These are phyloP conservation scores for Pluteus cervinus DNA, from an alignment of 768 basidiomycete genomes.

Conservation along the genomic window DNA sequence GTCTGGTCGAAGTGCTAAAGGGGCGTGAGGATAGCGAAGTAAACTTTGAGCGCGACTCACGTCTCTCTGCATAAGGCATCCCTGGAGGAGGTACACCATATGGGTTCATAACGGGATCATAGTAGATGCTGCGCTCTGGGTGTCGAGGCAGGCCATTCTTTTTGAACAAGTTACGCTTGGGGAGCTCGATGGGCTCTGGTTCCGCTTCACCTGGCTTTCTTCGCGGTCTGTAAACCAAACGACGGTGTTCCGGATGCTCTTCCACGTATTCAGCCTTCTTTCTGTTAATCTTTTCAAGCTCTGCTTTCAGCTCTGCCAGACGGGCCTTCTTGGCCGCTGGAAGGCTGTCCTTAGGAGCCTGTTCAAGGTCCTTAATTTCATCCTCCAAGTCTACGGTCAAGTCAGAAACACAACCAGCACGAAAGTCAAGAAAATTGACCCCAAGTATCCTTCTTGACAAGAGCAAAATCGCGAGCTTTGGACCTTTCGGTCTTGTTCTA, in stretches of 20 bases:
- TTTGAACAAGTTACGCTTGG: constrained; percentile 69
- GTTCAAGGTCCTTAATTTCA: constrained; percentile 67
- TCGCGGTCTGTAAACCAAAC: constrained; percentile 67
- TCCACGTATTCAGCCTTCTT: constrained; percentile 90
- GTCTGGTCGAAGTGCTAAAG: constrained; percentile 50
- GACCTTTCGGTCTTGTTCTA: constrained; percentile 88
- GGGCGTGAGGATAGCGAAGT: constrained; percentile 2
- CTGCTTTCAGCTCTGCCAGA: constrained; percentile 64
- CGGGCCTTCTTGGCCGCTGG: constrained; percentile 56
- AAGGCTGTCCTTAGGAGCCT: constrained; percentile 24
- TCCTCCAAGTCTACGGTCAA: constrained; percentile 63
- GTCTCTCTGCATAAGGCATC: constrained; percentile 89
- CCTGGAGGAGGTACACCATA: constrained; percentile 93
- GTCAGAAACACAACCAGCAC: constrained; percentile 2
- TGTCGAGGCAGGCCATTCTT: constrained; percentile 82
- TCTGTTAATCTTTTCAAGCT: constrained; percentile 73
- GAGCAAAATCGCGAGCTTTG: constrained; percentile 81
- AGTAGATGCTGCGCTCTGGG: constrained; percentile 91
- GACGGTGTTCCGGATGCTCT: constrained; percentile 89
- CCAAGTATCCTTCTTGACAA: constrained; percentile 90
- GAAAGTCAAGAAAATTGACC: constrained; percentile 35
- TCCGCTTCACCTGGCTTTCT: constrained; percentile 40
- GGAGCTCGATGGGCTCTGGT: constrained; percentile 32
- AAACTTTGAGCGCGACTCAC: constrained; percentile 38
- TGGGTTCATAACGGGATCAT: constrained; percentile 90